Evolutionary conservation across 1,139 yeast genomes (phyloP), one percentile per base, ranked within the genome.

Genomic region (Taphrina deformans): DNA sequence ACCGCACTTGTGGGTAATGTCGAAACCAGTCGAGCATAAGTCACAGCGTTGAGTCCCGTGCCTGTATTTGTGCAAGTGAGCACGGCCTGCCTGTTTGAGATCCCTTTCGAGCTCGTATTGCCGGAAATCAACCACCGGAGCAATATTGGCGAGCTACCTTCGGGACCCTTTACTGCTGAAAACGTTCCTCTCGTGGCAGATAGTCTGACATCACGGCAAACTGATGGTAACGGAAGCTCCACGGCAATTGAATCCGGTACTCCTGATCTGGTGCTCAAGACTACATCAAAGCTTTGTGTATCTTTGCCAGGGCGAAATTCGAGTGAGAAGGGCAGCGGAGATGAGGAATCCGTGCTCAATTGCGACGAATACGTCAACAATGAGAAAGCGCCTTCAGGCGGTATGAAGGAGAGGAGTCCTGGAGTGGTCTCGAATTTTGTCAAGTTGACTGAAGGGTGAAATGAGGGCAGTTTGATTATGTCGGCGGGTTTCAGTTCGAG

Each of bases 321-420:
- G 3, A 59, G 24, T n/a, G 63, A 48, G 23, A 59, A 59, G 5
- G 63, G 63, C 7, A 59, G 24, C 2, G 63, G 63, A 21, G 63
- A 59, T 2, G 53, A 48, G 27, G 53, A 26, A 23, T 16, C 26
- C 29, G 14, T 29, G 3, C 29, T 29, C 45, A 60, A 27, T 14
- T 52, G 51, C 3, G 60, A 27, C 18, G 62, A 26, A 35, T 60
- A 65, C 5, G 61, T 52, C 81, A 87, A 82, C 21, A 93, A 75
- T 3, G 82, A 79, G 48, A 85, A 83, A 68, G 79, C 81, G 3
- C 96, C 98, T 74, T 93, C 97, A 0, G 98, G 96, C 2, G 99
- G 99, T 23, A 88, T 81, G 72, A 92, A 89, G 16, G 85, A 79
- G 50, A 91, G 73, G 0, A 78, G 71, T 14, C 75, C 76, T 2